Percentiles rank a stretch among this genome's conserved stretches.
phyloP scores from a whole-genome alignment of 1,284 basidiomycete genomes.

The Tremellales sp. region DNA sequence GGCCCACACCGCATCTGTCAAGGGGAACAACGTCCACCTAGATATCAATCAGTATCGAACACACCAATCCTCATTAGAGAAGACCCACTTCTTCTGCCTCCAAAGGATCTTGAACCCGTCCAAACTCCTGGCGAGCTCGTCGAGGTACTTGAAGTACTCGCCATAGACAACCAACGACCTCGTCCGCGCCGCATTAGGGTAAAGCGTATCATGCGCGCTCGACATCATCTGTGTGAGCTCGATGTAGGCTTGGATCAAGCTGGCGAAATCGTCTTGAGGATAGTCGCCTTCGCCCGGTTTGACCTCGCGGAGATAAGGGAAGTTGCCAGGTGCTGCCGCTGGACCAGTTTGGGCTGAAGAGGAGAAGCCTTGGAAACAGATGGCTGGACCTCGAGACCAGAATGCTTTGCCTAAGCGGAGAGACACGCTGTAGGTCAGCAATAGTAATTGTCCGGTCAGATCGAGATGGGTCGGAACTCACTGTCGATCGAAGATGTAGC shows the following conservation, averaged over 20 bases:
- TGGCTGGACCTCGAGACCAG: conserved; percentile 46
- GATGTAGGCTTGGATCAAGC: conserved; percentile 45
- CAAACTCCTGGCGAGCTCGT: conserved; percentile 42
- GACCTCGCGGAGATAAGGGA: conserved; percentile 40
- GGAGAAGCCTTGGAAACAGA: conserved; percentile 47
- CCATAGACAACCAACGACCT: conserved; percentile 42
- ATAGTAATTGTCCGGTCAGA: too few relatives aligned
- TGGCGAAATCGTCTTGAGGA: conserved; percentile 41
- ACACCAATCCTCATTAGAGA: too few relatives aligned
- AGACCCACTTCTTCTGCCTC: conserved; percentile 32
- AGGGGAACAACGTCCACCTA: conserved; percentile 37
- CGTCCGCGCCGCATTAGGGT: conserved; percentile 43
- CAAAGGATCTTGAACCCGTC: conserved; percentile 46
- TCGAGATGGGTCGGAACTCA: conserved; percentile 10
- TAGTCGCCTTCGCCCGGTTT: conserved; percentile 10
- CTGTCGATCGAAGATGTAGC: conserved; percentile 48
- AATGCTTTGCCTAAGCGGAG: conserved; percentile 47
- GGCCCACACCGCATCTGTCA: conserved; percentile 40
- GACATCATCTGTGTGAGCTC: conserved; percentile 48
- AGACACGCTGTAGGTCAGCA: conserved; percentile 29
- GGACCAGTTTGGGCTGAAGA: conserved; percentile 45
- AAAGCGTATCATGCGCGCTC: conserved; percentile 48
- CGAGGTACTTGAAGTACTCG: conserved; percentile 47
- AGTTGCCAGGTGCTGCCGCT: conserved; percentile 40
- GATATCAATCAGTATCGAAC: not conserved